phyloP scores from a whole-genome alignment of 352 stramenopile species.

The Phytophthora foliorum region DNA sequence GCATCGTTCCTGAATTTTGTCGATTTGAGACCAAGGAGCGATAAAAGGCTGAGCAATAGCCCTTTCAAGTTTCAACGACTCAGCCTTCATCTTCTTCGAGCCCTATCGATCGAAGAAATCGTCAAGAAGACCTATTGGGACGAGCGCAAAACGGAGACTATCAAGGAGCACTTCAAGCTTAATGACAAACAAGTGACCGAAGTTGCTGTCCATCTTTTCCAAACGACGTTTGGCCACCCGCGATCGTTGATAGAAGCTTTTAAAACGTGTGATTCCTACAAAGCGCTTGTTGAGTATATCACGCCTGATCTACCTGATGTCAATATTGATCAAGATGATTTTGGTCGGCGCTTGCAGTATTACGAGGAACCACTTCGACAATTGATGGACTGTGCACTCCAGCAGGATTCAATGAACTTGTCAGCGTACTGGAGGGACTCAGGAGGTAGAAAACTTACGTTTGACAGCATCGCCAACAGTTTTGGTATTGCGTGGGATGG shows the following conservation, averaged over 20 bases:
- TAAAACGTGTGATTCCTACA: neutral
- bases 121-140: neutral
- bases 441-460: neutral
- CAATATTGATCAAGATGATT: neutral
- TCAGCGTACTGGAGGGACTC: neutral
- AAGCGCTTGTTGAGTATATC: neutral
- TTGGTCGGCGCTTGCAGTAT: neutral
- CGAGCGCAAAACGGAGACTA: neutral
- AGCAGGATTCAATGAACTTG: neutral
- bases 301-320: neutral
- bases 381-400: neutral
- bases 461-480: neutral
- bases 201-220: neutral
- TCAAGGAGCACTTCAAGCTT: slow-evolving; percentile 4
- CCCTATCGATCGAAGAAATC: neutral
- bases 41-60: neutral
- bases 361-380: neutral
- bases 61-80: neutral
- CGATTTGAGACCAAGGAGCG: neutral
- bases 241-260: neutral
- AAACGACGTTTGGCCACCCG: neutral
- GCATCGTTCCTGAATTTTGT: slow-evolving; percentile 19
- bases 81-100: slow-evolving; percentile 1
- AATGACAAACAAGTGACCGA: neutral
- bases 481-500: slow-evolving; percentile 14